Conservation (phyloP, 768 basidiomycete species). For the Phaeolepiota aurea region DNA sequence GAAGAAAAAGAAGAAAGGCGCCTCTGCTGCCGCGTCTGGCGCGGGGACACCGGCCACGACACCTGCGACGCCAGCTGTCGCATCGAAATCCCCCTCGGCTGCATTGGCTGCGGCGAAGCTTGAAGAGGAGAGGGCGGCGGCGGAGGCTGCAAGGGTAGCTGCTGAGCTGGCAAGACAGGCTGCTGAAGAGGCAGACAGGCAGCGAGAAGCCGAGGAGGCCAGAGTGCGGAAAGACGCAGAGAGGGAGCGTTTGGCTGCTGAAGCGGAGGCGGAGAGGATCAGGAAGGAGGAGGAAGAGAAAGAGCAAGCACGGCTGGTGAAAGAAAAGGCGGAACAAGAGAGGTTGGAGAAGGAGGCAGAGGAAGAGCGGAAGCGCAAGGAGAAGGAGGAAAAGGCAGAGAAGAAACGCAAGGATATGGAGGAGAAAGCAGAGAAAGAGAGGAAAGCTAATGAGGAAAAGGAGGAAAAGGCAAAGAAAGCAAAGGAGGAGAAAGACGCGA, state of each 20-base stretch:
- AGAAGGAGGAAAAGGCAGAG: constrained; percentile 6
- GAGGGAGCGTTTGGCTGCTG: constrained; percentile 4
- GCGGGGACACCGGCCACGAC: background rate
- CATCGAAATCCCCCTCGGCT: background rate
- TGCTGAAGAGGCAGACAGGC: constrained; percentile 1
- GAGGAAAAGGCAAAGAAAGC: constrained; percentile 8
- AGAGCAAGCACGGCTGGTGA: constrained; percentile 5
- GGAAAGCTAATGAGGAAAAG: constrained; percentile 6
- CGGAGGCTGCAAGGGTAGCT: constrained; percentile 3
- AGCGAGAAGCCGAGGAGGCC: constrained; percentile 3
- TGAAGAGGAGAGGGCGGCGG: constrained; percentile 2
- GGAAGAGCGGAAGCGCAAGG: constrained; percentile 5
- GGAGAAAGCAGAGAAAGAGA: constrained; percentile 5
- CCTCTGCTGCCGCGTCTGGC: background rate
- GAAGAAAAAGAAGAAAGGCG: constrained; percentile 17
- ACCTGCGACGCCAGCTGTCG: background rate
- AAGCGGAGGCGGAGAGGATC: constrained; percentile 1
- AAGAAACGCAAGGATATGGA: constrained; percentile 4
- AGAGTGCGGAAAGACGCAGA: constrained; percentile 12
- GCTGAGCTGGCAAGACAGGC: constrained; percentile 2
- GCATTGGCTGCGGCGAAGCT: background rate
- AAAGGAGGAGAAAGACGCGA: constrained; percentile 7
- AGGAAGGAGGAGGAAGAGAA: constrained; percentile 3
- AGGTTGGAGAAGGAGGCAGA: constrained; percentile 7
- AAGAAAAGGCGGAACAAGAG: constrained; percentile 8